Base-by-base conservation (phyloP, 306 rosid genomes). In the Cyclanthera cordifolia region DNA sequence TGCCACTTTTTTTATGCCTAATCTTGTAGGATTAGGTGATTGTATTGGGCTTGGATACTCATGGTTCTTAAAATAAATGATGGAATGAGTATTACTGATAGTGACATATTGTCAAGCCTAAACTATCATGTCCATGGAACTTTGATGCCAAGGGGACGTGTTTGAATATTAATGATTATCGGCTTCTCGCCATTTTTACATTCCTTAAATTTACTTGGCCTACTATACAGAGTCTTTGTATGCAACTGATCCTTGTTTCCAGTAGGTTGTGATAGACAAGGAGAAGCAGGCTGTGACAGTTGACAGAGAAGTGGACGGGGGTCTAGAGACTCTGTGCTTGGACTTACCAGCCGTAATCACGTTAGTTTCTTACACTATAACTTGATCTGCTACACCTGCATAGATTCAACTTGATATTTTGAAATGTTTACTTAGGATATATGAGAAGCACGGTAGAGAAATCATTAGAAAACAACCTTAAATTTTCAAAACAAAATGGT, bases 341-440 rank as follows among this genome's bases (percentile, higher is more conserved):
- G 84, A 94, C 70, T 81, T 94, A 69, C 99, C 96, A 2, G 99
- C 97, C 8, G 95, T 94, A 55, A 86, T 94, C 85, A 94, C 96
- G 96, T 90, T 67, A 79, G 99, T 74, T 14, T 68, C 55, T 27
- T 61, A 32, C 39, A 49, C 77, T 65, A 2, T 59, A 32, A 4
- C 46, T 37, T 17, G 24, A 39, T 25, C 50, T 39, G 15, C 6
- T 34, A 59, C 15, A 0, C 68, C 6, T 39, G 50, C 12, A 20
- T 39, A 17, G 28, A 4, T 61, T 30, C 67, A 43, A 43, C 69
- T 11, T 13, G 21, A 41, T 30, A 61, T 41, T 64, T 17, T 13
- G 37, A 64, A 64, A 41, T 20, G 43, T 37, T 37, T 37, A 37
- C 43, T 6, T 37, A 37, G 43, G 43, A 37, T 1, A 37, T 10